These are phyloP conservation scores for Candida morakotiae DNA, from an alignment of 805 yeast genomes.

Conservation along the genomic window DNA sequence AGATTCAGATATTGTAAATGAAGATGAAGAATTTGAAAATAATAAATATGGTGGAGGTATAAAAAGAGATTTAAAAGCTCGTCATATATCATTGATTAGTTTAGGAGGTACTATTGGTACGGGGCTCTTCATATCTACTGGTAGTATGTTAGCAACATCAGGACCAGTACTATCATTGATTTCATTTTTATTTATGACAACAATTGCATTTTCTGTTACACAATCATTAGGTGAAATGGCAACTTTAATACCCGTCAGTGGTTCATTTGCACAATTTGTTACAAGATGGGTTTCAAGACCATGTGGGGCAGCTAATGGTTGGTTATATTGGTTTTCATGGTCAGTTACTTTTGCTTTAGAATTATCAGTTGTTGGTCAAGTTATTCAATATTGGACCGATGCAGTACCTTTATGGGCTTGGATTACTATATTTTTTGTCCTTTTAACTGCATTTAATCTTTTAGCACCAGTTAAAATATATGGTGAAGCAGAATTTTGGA, in stretches of 20 bases:
- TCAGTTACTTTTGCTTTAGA: constrained; percentile 74
- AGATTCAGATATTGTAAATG: constrained; percentile 6
- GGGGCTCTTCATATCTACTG: constrained; percentile 67
- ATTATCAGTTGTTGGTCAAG: constrained; percentile 66
- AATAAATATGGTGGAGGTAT: not conserved
- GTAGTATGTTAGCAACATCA: constrained; percentile 40
- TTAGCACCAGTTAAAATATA: constrained; percentile 65
- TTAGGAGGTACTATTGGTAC: constrained; percentile 81
- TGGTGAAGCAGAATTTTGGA: constrained; percentile 77
- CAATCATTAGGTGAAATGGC: constrained; percentile 82
- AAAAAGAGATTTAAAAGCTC: constrained; percentile 47
- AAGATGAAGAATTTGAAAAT: too few relatives aligned
- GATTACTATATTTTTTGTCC: constrained; percentile 63
- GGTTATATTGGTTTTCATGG: constrained; percentile 77
- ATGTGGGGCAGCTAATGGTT: constrained; percentile 67
- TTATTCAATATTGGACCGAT: constrained; percentile 60
- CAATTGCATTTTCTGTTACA: constrained; percentile 61
- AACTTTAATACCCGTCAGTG: constrained; percentile 65
- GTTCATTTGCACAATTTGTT: constrained; percentile 68
- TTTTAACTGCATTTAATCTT: constrained; percentile 50
- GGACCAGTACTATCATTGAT: constrained; percentile 71
- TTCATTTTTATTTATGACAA: constrained; percentile 62
- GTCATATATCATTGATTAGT: constrained; percentile 74
- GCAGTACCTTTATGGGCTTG: constrained; percentile 70
- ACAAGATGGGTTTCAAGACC: constrained; percentile 67